Evolutionary conservation across 2,329 filamentous ascomycete species (phyloP).

Genomic region (Monilinia polystroma): DNA sequence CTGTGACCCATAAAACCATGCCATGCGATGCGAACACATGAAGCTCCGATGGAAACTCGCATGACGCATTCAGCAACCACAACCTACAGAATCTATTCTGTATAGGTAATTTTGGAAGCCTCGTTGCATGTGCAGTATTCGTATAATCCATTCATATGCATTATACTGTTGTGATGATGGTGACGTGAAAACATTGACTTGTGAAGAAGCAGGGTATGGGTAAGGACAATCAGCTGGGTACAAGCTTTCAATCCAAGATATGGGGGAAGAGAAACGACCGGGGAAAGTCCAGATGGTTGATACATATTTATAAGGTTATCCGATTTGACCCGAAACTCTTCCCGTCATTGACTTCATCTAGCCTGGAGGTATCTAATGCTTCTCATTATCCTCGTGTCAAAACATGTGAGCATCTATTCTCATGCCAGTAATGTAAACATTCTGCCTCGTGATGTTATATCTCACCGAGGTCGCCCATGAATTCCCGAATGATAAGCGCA

Average conservation of each 20-base stretch:
- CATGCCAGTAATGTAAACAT: not conserved
- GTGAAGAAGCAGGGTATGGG: not conserved
- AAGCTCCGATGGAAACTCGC: conserved; percentile 17
- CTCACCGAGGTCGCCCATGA: not conserved
- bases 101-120: conserved; percentile 8
- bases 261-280: not conserved
- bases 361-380: not conserved
- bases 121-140: conserved; percentile 12
- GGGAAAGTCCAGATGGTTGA: conserved; percentile 18
- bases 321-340: not conserved
- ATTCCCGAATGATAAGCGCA: conserved; percentile 10
- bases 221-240: not conserved
- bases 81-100: conserved; percentile 6
- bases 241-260: not conserved
- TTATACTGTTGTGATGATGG: not conserved
- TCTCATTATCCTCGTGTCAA: conserved; percentile 1
- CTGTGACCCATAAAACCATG: conserved; percentile 12
- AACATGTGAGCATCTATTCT: not conserved
- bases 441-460: not conserved
- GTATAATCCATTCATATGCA: not conserved
- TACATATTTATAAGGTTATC: not conserved
- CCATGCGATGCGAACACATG: conserved; percentile 20
- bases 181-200: not conserved
- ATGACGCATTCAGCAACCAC: conserved; percentile 16
- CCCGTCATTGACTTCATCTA: not conserved